These are phyloP conservation scores for Xerocomus minutiporus DNA, from an alignment of 1,284 basidiomycete species.

Conservation along the genomic window DNA sequence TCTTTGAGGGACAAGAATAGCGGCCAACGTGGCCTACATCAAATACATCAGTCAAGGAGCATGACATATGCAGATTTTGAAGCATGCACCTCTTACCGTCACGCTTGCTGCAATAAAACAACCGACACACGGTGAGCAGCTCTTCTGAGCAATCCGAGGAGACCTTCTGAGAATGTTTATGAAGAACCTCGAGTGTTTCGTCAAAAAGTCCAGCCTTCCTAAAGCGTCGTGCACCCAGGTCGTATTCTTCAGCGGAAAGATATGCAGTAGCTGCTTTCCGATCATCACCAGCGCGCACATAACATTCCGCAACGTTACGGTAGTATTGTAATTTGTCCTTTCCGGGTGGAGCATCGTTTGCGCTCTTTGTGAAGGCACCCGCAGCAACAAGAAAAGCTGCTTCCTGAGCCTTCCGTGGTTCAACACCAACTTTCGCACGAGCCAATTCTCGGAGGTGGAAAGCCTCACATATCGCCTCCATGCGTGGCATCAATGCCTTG, in stretches of 20 bases:
- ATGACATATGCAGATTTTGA: background rate
- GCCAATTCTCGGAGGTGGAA: constrained; percentile 40
- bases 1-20: constrained; percentile 64
- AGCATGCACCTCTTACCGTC: constrained; percentile 27
- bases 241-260: constrained; percentile 41
- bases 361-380: constrained; percentile 44
- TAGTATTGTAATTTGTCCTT: constrained; percentile 39
- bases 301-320: constrained; percentile 53
- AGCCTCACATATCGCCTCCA: constrained; percentile 45
- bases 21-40: constrained; percentile 40
- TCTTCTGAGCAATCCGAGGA: constrained; percentile 34
- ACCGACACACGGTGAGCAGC: constrained; percentile 46
- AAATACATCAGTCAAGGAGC: background rate
- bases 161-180: constrained; percentile 33
- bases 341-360: constrained; percentile 24
- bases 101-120: constrained; percentile 46
- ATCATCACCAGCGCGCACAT: constrained; percentile 38
- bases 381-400: constrained; percentile 47
- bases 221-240: constrained; percentile 44
- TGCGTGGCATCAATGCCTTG: constrained; percentile 43
- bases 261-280: constrained; percentile 46
- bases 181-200: constrained; percentile 48
- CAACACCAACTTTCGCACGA: constrained; percentile 25
- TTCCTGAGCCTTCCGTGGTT: constrained; percentile 20
- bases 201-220: constrained; percentile 49